Percentiles rank a stretch among this genome's conserved stretches.
Conservation (phyloP, 371 early-diverging fungal genomes). For the Mycotypha africana region DNA sequence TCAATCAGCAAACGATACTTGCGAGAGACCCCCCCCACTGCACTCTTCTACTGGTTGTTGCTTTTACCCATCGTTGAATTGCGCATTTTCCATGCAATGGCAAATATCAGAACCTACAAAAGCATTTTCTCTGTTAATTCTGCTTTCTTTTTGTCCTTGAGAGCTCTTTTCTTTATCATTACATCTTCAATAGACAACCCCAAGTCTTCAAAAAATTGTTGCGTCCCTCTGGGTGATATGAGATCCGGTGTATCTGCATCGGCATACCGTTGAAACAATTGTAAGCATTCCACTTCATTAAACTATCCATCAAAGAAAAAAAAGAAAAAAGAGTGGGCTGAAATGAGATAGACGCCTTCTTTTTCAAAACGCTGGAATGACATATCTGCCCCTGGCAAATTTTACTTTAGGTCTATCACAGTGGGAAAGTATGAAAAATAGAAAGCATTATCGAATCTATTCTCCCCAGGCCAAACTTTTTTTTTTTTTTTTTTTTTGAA, state of each 20-base stretch:
- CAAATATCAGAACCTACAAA: slow-evolving; percentile 50
- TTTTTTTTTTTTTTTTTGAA: too few relatives aligned
- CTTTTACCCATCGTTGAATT: slow-evolving; percentile 59
- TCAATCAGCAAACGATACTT: too few relatives aligned
- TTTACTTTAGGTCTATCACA: too few relatives aligned
- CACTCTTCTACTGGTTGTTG: too few relatives aligned
- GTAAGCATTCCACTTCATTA: slow-evolving; percentile 25
- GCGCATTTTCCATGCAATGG: slow-evolving; percentile 58
- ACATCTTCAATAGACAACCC: slow-evolving; percentile 39
- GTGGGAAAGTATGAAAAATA: too few relatives aligned
- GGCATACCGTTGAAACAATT: slow-evolving; percentile 30
- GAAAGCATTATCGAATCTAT: too few relatives aligned
- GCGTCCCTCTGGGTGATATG: slow-evolving; percentile 39
- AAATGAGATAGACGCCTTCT: too few relatives aligned
- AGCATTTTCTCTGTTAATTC: not conserved
- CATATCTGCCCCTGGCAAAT: too few relatives aligned
- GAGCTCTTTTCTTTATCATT: not conserved
- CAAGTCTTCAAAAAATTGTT: slow-evolving; percentile 37
- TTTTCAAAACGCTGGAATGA: too few relatives aligned
- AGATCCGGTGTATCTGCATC: slow-evolving; percentile 32
- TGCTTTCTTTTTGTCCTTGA: not conserved
- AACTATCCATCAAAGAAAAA: slow-evolving; percentile 14
- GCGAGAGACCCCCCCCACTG: too few relatives aligned
- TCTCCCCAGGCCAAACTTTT: too few relatives aligned
- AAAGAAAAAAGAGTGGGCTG: too few relatives aligned